Conservation (phyloP, 192 early-diverging fungal species). For the Umbelopsis vinacea region DNA sequence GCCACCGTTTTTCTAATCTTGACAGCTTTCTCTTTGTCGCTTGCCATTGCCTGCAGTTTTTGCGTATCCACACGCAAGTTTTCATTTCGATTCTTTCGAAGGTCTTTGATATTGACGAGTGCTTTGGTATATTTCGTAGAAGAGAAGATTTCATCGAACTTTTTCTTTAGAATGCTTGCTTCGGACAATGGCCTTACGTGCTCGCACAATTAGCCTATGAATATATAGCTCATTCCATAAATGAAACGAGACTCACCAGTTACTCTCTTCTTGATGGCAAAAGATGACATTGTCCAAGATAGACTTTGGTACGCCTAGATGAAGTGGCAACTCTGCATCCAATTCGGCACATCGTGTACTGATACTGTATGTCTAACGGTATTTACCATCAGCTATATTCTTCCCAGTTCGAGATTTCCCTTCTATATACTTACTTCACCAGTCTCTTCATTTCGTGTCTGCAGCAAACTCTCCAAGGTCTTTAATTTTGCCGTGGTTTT, state of each 20-base stretch:
- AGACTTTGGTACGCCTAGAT: slow-evolving; percentile 88
- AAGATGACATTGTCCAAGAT: slow-evolving; percentile 99
- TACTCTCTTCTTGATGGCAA: slow-evolving; percentile 98
- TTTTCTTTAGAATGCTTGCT: slow-evolving; percentile 85
- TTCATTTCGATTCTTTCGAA: slow-evolving; percentile 70
- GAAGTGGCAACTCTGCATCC: slow-evolving; percentile 80
- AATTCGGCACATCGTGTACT: slow-evolving; percentile 85
- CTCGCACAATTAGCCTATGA: too few relatives aligned
- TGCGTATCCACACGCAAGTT: slow-evolving; percentile 67
- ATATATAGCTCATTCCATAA: too few relatives aligned
- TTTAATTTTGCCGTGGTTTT: slow-evolving; percentile 60
- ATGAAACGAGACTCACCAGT: slow-evolving; percentile 58
- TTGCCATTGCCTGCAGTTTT: slow-evolving; percentile 68
- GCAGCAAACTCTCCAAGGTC: slow-evolving; percentile 81
- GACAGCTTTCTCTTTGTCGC: slow-evolving; percentile 74
- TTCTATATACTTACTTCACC: slow-evolving; percentile 47
- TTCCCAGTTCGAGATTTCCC: background rate
- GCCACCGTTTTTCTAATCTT: slow-evolving; percentile 48
- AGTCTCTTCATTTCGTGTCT: slow-evolving; percentile 57
- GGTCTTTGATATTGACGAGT: slow-evolving; percentile 77
- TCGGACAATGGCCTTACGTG: slow-evolving; percentile 84
- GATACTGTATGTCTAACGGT: slow-evolving; percentile 55
- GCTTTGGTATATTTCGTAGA: slow-evolving; percentile 92
- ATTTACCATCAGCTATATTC: background rate
- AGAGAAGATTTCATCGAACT: slow-evolving; percentile 98